Base-by-base conservation (phyloP, 768 basidiomycete species). In the Clitopilus passeckerianus region DNA sequence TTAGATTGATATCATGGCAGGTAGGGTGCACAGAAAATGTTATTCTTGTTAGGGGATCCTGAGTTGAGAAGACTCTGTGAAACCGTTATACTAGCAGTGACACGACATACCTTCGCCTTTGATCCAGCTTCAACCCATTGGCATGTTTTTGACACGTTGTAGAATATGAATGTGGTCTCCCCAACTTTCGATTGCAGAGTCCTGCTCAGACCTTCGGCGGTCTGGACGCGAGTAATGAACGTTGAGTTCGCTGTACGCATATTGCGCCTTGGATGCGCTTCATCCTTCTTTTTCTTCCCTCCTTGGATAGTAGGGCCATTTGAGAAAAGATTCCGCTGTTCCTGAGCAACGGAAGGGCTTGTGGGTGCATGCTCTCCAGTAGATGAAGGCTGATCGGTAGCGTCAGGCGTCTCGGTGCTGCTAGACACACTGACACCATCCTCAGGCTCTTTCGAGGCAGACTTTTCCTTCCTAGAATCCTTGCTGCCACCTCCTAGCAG, bases 201-300 rank as follows among this genome's bases (percentile, higher is more conserved):
- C 72, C 86, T 90, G 27, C 78, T 80, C 59, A 93, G 74, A 50
- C 89, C 91, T 68, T 97, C 95, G 43, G 82, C 78, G 58, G 83
- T 87, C 65, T 96, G 93, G 53, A 94, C 77, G 30, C 95, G 84
- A 1, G 91, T 89, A 63, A 98, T 90, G 72, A 98, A 98, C 1
- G 91, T 91, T 22, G 95, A 96, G 5, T 89, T 93, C 1, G 93
- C 94, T 0, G 93, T 93, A 57, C 90, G 82, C 64, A 97, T 87
- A 66, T 90, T 96, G 64, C 93, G 92, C 70, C 92, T 95, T n/a
- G 94, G 93, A 33, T 91, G 80, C 8, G 87, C 75, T 22, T 73
- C 68, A 7, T 75, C 68, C 61, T 86, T 85, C 75, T 87, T 89
- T 79, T 90, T 91, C 57, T 83, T 82, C n/a, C 37, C 37, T 41